A percentile compares a stretch with the other conserved stretches of the same genome.
phyloP scores from a whole-genome alignment of 164 flowering plant genomes.

The Umbellularia californica region DNA sequence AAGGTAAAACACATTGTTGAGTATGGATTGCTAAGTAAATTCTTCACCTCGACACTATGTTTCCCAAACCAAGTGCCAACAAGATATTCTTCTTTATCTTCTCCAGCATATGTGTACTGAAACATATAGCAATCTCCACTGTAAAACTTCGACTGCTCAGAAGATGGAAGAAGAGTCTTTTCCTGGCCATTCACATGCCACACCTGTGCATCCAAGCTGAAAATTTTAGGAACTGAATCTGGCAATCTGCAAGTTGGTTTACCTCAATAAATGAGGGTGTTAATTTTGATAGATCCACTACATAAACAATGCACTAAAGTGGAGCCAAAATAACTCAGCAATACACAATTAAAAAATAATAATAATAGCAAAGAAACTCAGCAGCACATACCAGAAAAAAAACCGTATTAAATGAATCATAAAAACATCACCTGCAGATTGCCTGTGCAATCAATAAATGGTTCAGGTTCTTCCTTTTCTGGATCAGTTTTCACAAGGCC shows the following conservation, averaged over 20 bases:
- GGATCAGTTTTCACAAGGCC: conserved; percentile 91
- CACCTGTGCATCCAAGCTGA: conserved; percentile 48
- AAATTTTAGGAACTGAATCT: conserved; percentile 9
- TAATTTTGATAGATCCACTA: not conserved
- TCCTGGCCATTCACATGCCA: conserved; percentile 86
- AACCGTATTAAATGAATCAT: no score
- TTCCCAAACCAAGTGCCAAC: conserved; percentile 92
- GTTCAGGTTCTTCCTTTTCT: conserved; percentile 83
- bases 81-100: conserved; percentile 77
- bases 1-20: not conserved
- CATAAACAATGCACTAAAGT: not conserved
- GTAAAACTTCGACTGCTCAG: conserved; percentile 86
- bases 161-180: conserved; percentile 56
- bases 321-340: not conserved
- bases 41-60: conserved; percentile 72
- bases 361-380: not conserved
- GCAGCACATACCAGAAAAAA: no score
- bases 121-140: conserved; percentile 94
- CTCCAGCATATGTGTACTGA: conserved; percentile 90
- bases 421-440: conserved; percentile 67
- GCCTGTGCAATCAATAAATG: conserved; percentile 91
- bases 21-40: not conserved
- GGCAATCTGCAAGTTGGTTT: not conserved
- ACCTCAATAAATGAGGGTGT: not conserved
- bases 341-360: not conserved